Evolutionary conservation across 164 flowering plant species (phyloP), one percentile per base, ranked within the genome.

Genomic region (Brasenia schreberi): DNA sequence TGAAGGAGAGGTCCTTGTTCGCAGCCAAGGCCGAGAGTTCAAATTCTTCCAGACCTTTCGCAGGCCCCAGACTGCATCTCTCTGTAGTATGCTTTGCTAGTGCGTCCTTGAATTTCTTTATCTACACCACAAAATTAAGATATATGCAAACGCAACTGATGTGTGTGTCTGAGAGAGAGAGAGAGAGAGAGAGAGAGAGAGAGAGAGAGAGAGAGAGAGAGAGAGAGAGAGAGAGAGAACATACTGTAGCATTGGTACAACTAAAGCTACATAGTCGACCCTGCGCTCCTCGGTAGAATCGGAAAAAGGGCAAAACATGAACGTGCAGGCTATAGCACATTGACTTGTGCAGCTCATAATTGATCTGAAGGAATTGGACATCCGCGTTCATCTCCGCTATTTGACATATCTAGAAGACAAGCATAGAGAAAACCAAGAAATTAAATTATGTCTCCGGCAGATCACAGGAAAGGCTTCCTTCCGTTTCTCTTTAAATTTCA

Each of bases 221-320:
- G 63, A 61, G 27, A n/a, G 63, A 61, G 63, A 23, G 63, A 61
- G 33, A 23, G 12, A 69, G 19, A 49, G 27, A 27, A 49, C 83
- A 88, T 73, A 65, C 97, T 73, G 97, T 91, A 70, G 97, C 91
- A 67, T 85, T 88, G 43, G 92, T 91, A 70, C 97, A 91, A 74
- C 97, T 91, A 66, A 91, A 91, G 81, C 95, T 88, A 72, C 97
- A 91, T 0, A 91, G 69, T 42, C 93, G 95, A 19, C 97, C 95
- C 42, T 84, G 83, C 63, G 92, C 85, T 7, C 97, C 97, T 80
- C 92, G 75, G 72, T 91, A 91, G 63, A 91, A 91, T 16, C 95
- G 81, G 72, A 88, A 91, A 78, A 91, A 91, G 27, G 92, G 97
- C 11, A 91, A 85, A 5, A 91, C 97, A 74, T 91, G 97, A 17